Evolutionary conservation across 2,329 filamentous ascomycete species (phyloP).

Genomic region (Fusarium annulatum): DNA sequence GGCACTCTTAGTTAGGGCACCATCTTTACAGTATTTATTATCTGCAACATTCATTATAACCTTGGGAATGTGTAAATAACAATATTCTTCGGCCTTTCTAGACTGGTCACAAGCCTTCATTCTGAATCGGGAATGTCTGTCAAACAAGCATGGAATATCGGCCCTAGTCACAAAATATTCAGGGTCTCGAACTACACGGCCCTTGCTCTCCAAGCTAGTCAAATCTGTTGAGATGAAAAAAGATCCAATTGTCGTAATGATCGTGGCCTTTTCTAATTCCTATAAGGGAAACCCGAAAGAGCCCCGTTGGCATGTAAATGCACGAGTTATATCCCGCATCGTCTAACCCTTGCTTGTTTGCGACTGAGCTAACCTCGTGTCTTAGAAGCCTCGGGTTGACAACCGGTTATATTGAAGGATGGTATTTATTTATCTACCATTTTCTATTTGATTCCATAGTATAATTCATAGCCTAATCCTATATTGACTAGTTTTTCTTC

Average conservation of each 20-base stretch:
- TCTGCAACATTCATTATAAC: not conserved
- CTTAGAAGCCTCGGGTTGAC: not conserved
- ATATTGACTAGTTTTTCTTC: not conserved
- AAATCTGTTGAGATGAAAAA: slow-evolving; percentile 28
- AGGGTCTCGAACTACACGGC: slow-evolving; percentile 30
- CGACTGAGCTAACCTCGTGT: slow-evolving; percentile 24
- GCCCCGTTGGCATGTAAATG: not conserved
- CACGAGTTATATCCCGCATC: slow-evolving; percentile 35
- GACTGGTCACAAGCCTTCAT: not conserved
- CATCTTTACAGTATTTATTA: not conserved
- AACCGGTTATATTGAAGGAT: slow-evolving; percentile 11
- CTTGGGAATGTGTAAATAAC: too few species aligned
- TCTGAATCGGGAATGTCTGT: not conserved
- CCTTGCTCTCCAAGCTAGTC: slow-evolving; percentile 22
- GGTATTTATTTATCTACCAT: not conserved
- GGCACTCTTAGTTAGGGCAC: not conserved
- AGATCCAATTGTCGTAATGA: slow-evolving; percentile 14
- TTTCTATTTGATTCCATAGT: not conserved
- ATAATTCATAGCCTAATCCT: too few species aligned
- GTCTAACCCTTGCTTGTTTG: slow-evolving; percentile 19
- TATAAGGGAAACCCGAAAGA: slow-evolving; percentile 21
- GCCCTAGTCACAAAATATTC: slow-evolving; percentile 4
- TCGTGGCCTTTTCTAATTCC: slow-evolving; percentile 16
- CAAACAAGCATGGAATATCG: not conserved
- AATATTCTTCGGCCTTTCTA: not conserved